Percentiles rank a stretch among this genome's conserved stretches.
Evolutionary conservation across 225 moss, liverwort and hornwort species (phyloP).

Genomic region (Bryoerythrophyllum caledonicum): DNA sequence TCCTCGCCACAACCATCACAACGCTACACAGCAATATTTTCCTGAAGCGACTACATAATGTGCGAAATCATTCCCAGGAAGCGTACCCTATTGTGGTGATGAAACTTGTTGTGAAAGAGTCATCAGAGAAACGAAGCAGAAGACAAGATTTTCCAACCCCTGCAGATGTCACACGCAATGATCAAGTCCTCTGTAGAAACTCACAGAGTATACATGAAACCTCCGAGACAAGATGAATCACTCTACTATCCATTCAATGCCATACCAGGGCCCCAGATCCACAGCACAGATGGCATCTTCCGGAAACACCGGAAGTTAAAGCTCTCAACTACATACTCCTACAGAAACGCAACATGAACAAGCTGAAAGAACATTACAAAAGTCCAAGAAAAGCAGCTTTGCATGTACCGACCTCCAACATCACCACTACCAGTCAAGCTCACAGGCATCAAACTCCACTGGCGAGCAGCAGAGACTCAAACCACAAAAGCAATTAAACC

Average conservation of each 20-base stretch:
- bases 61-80: neutral
- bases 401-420: neutral
- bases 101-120: slow-evolving; percentile 97
- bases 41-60: neutral
- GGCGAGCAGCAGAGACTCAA: neutral
- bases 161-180: slow-evolving; percentile 37
- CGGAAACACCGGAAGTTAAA: neutral
- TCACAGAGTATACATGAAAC: neutral
- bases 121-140: slow-evolving; percentile 95
- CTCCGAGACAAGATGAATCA: neutral
- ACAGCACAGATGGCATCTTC: neutral
- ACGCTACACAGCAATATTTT: neutral
- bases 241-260: neutral
- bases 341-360: neutral
- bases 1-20: neutral
- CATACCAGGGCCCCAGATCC: slow-evolving; percentile 1
- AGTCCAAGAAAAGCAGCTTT: neutral
- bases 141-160: slow-evolving; percentile 95
- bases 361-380: neutral
- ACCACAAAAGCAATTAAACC: neutral
- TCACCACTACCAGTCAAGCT: slow-evolving; percentile 1
- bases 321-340: neutral
- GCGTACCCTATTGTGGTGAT: slow-evolving; percentile 96
- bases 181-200: neutral
- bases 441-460: neutral